Base-by-base conservation (phyloP, 2,329 filamentous ascomycete species). In the Fusarium annulatum region DNA sequence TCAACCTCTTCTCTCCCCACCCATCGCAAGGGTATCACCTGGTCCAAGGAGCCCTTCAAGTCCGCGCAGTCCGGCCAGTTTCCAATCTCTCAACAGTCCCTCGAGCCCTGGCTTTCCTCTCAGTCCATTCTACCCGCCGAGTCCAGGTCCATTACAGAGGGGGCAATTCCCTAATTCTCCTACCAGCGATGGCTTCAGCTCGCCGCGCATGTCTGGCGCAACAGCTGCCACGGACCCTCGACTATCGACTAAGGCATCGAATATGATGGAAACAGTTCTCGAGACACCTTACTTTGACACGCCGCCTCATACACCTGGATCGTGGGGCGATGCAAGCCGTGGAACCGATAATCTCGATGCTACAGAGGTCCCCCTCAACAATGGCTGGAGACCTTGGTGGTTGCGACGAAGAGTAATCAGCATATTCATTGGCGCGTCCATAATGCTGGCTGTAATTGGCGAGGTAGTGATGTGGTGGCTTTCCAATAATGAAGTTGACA, bases 381-480 rank as follows among this genome's bases (percentile, higher is more conserved):
- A 75, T 57, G 77, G 77, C 7, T 80, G 78, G 78, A 72, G 74
- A 34, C 78, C 78, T 16, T 61, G 43, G 38, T 80, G 78, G 76
- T 28, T 80, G 42, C 68, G 72, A 21, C 66, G 72, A 38, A 64
- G 71, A 45, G 64, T 76, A 12, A 52, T 73, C 12, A 74, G 61
- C 28, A 65, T 55, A n/a, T 80, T 79, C 38, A 63, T 75, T 11
- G 68, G 61, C 1, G n/a, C 28, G 3, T 79, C 75, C 28, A 59
- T 67, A 30, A 67, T 67, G 26, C 23, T 80, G 51, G 76, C 71
- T 14, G 68, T 76, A 23, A 70, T 69, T 9, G 71, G 76, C 8
- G 78, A 79, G 48, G 64, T 77, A n/a, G 67, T 78, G 2, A 71
- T 68, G 64, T 77, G 75, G 70, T 61, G 70, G 48, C 66, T 79